Percentiles rank a stretch among this genome's conserved stretches.
These are phyloP conservation scores for Trametes hirsuta DNA, from an alignment of 1,284 basidiomycete species.

Conservation along the genomic window DNA sequence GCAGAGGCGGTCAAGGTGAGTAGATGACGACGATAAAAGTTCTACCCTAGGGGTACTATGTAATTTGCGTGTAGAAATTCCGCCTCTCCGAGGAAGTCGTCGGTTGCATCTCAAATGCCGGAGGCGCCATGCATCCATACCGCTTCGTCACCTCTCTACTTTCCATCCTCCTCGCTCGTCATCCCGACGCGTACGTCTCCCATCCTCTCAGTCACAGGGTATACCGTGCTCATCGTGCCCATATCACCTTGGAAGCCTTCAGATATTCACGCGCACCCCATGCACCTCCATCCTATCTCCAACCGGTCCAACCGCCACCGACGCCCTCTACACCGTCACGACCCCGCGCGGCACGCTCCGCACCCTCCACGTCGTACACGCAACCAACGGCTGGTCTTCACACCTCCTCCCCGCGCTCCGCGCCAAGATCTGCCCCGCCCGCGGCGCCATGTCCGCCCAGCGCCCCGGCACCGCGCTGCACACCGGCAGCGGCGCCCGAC, in stretches of 20 bases:
- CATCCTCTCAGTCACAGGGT: neutral
- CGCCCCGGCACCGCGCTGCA: slow-evolving; percentile 45
- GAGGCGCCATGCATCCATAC: slow-evolving; percentile 51
- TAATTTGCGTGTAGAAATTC: slow-evolving; percentile 36
- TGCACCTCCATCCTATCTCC: slow-evolving; percentile 37
- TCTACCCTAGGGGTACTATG: no score
- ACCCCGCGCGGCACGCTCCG: slow-evolving; percentile 60
- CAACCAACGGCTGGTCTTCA: slow-evolving; percentile 78
- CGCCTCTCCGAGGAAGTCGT: slow-evolving; percentile 37
- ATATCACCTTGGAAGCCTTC: slow-evolving; percentile 37
- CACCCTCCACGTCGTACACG: slow-evolving; percentile 70
- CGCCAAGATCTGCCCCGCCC: slow-evolving; percentile 52
- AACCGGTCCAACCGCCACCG: slow-evolving; percentile 15
- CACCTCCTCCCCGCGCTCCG: slow-evolving; percentile 58
- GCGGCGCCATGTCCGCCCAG: slow-evolving; percentile 72
- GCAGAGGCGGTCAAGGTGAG: slow-evolving; percentile 41
- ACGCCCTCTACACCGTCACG: slow-evolving; percentile 40
- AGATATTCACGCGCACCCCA: slow-evolving; percentile 44
- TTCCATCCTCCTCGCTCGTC: slow-evolving; percentile 39
- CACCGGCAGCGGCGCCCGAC: slow-evolving; percentile 29
- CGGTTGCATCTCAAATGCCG: slow-evolving; percentile 44
- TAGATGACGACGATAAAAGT: no score
- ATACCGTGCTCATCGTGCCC: neutral
- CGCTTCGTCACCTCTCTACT: slow-evolving; percentile 48
- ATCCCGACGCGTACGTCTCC: slow-evolving; percentile 39